Evolutionary conservation across 108 stramenopile species (phyloP), one percentile per base, ranked within the genome.

Genomic region (Cyclostephanos invisitatus): DNA sequence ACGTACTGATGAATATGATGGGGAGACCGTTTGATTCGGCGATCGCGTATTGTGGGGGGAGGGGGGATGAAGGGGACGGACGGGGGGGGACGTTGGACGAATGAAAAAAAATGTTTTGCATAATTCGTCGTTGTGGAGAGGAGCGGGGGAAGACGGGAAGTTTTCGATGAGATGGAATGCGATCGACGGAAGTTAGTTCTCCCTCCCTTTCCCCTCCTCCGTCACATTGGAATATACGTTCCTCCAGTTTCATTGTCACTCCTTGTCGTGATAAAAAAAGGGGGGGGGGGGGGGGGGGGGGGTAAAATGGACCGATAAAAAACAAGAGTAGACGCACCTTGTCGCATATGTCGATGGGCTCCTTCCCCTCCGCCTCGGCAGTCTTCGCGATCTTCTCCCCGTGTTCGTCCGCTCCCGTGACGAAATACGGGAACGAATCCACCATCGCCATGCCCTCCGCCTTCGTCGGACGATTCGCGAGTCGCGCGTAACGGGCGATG

Each of bases 321-420:
- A 7, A 40, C 1, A 40, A 40, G 7, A 40, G 40, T 0, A 38
- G 21, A 64, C 89, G 12, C 56, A 91, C 89, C 86, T 84, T 87
- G 80, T 99, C 86, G 67, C 96, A 97, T 78, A 98, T 86, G 25
- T 96, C 95, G 68, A 95, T 94, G 20, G 99, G 97, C 48, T 78
- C 68, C 72, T 86, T 77, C 28, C 89, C 88, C 38, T 87, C 70
- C 46, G 82, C 82, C 50, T 86, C 96, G 8, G 98, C 98, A 22
- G 96, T 87, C 69, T 91, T 89, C 63, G 97, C 98, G 64, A 99
- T 97, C 87, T 99, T 99, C 75, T 99, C 97, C 1, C 99, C 99
- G 70, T 99, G 98, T 79, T 99, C 99, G 74, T 99, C 98, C 18
- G 98, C 85, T 44, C 98, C 98, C 8, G 98, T 98, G 21, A 97